Evolutionary conservation across 2,329 filamentous ascomycete species (phyloP).

Genomic region (Grosmannia clavigera): DNA sequence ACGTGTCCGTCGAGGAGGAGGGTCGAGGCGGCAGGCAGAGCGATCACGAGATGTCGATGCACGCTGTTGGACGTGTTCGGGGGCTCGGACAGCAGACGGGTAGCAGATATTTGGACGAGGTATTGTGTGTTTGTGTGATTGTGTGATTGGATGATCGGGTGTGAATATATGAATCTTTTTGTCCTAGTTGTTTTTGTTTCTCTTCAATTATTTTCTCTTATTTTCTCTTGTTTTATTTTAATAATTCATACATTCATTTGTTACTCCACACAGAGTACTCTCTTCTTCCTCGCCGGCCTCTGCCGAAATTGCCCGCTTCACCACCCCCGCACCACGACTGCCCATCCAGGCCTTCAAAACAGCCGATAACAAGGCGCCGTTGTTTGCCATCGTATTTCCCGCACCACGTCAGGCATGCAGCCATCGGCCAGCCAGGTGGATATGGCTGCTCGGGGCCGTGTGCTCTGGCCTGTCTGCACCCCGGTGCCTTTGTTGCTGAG

Average conservation of each 20-base stretch:
- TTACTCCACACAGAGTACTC: neutral
- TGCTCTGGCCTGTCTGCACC: too few species aligned
- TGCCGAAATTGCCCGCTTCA: neutral
- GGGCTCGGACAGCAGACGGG: too few species aligned
- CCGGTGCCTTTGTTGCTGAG: neutral
- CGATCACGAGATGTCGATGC: neutral
- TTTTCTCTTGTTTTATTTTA: neutral
- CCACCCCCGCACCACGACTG: neutral
- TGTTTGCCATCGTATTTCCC: neutral
- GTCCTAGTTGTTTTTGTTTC: neutral
- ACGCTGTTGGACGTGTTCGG: too few species aligned
- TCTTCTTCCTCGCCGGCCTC: neutral
- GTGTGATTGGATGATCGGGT: too few species aligned
- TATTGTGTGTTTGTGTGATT: too few species aligned
- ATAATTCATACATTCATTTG: neutral
- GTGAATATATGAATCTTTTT: too few species aligned
- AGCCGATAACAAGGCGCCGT: neutral
- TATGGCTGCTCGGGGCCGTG: too few species aligned
- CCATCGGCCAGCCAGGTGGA: too few species aligned
- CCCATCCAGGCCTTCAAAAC: neutral
- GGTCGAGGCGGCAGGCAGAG: neutral
- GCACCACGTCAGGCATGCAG: neutral
- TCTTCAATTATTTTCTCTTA: neutral
- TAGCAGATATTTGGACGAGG: too few species aligned
- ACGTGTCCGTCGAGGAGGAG: neutral